phyloP scores from a whole-genome alignment of 75 land plant species.

The Sequoia sempervirens region DNA sequence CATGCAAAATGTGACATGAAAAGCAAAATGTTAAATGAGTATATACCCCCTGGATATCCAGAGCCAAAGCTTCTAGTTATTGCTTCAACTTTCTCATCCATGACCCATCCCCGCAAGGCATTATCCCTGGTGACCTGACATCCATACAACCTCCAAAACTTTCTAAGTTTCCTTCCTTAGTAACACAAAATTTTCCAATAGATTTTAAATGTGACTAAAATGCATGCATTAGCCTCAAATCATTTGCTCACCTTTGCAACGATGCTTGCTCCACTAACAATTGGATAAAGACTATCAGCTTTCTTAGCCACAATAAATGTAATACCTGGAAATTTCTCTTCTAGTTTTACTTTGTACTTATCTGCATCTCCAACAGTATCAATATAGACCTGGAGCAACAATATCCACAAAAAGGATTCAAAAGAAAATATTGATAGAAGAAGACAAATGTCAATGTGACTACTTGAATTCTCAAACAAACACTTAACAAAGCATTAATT shows the following conservation, averaged over 20 bases:
- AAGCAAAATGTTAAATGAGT: neutral
- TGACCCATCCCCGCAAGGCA: constrained; percentile 70
- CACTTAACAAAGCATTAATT: neutral
- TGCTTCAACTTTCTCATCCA: constrained; percentile 66
- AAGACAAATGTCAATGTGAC: constrained; percentile 1
- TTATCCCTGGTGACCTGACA: constrained; percentile 90
- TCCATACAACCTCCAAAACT: neutral
- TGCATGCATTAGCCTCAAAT: neutral
- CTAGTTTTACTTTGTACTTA: constrained; percentile 66
- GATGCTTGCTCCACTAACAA: constrained; percentile 98
- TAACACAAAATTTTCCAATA: neutral
- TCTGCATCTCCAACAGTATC: constrained; percentile 97
- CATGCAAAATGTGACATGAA: neutral
- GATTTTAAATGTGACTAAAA: neutral
- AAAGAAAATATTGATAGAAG: neutral
- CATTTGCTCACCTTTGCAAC: constrained; percentile 75
- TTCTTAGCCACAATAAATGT: constrained; percentile 94
- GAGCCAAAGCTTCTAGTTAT: constrained; percentile 84
- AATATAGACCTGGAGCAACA: constrained; percentile 70
- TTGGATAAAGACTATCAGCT: constrained; percentile 96
- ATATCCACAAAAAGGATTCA: neutral
- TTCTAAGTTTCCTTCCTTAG: neutral
- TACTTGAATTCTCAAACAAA: neutral
- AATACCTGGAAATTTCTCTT: constrained; percentile 80
- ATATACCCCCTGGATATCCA: constrained; percentile 93